These are phyloP conservation scores for Thalassiosira gravida DNA, from an alignment of 352 stramenopile species.

Conservation along the genomic window DNA sequence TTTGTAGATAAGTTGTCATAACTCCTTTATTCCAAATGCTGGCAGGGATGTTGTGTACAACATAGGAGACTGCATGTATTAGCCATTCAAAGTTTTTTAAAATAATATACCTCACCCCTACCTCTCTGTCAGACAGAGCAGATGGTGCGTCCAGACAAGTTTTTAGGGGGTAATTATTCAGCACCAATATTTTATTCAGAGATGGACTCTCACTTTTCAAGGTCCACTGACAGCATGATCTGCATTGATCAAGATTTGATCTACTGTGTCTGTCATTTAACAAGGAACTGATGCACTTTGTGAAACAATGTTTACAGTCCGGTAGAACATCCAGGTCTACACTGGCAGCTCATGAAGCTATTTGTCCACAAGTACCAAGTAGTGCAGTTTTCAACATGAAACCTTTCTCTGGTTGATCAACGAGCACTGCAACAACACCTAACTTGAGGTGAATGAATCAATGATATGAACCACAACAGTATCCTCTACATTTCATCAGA, in stretches of 20 bases:
- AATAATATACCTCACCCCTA: neutral
- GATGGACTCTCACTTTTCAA: neutral
- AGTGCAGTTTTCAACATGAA: neutral
- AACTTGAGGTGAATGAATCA: neutral
- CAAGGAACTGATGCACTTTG: neutral
- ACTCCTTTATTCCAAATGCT: neutral
- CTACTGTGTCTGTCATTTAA: neutral
- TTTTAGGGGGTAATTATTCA: neutral
- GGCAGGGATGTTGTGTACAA: neutral
- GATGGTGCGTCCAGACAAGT: neutral
- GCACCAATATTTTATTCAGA: neutral
- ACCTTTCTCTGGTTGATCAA: neutral
- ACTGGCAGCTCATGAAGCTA: neutral
- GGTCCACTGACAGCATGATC: neutral
- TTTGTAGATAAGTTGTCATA: neutral
- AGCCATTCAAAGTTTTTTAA: neutral
- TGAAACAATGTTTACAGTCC: neutral
- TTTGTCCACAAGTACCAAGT: neutral
- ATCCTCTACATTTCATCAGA: neutral
- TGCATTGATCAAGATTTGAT: neutral
- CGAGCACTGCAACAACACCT: neutral
- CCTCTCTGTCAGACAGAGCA: neutral
- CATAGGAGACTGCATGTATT: neutral
- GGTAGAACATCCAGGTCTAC: neutral
- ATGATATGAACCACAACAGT: neutral